Evolutionary conservation across 1,139 yeast species (phyloP), one percentile per base, ranked within the genome.

Genomic region (Saccharomyces hybrid): DNA sequence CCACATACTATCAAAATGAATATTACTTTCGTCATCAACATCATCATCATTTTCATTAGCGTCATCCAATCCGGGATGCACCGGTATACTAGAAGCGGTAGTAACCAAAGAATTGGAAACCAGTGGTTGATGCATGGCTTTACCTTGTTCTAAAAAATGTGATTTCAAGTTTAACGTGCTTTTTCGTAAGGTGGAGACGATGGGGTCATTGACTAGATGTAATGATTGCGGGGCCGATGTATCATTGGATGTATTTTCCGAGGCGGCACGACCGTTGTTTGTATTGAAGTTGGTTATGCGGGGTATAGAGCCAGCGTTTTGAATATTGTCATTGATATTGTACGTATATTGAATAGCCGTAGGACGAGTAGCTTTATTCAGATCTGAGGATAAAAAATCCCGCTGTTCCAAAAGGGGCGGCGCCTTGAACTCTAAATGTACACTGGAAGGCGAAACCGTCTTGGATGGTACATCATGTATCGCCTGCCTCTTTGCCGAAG

Each of bases 1-100:
- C 68, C 68, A 65, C 19, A 55, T 55, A 51, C 67, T 65, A 51
- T 58, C 68, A 51, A 65, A 62, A 31, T 56, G 56, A 3, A 48
- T 12, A 27, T 54, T 55, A 28, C 54, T 11, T 38, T 38, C 44
- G 9, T 38, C 44, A 6, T 38, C 44, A 3, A 19, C 24, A 16
- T 38, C 44, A 16, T 38, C 44, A n/a, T 16, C 26, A 19, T 19
- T 16, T 12, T 38, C 26, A 38, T 16, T 19, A 9, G 24, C 11
- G 9, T 3, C 6, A 12, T 38, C n/a, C 4, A 38, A 9, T 38
- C 26, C 44, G 5, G 44, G 12, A 19, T 38, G 44, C 44, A 38
- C 44, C 6, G 44, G 44, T 6, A 38, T 19, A 24, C 7, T 19
- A 14, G 44, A 8, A 19, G 44, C 19, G 21, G 19, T 47, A 38